Conservation (phyloP, 2,329 filamentous ascomycete genomes). For the Aureobasidium pullulans region DNA sequence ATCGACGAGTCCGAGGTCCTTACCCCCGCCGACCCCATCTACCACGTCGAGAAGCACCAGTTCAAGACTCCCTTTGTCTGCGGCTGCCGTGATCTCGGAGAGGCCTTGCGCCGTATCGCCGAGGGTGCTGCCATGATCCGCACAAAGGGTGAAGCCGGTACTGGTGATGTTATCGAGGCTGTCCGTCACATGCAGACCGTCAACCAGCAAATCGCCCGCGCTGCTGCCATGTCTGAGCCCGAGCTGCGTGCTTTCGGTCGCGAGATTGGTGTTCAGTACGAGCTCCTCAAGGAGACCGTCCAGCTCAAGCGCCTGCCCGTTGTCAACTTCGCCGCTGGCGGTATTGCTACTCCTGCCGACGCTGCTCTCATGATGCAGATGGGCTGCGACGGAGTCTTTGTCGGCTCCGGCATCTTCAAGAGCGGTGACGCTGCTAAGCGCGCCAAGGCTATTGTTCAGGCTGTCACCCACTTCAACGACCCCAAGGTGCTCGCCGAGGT, state of each 20-base stretch:
- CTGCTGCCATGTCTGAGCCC: conserved; percentile 56
- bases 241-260: conserved; percentile 74
- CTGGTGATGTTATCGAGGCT: conserved; percentile 93
- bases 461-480: conserved; percentile 84
- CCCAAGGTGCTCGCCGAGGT: conserved; percentile 79
- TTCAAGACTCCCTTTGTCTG: conserved; percentile 91
- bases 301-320: conserved; percentile 83
- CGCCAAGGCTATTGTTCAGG: conserved; percentile 89
- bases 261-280: conserved; percentile 70
- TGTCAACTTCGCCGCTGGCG: conserved; percentile 97
- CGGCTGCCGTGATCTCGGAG: conserved; percentile 87
- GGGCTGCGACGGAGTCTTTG: conserved; percentile 95
- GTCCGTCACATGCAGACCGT: conserved; percentile 94
- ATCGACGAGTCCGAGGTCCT: conserved; percentile 98
- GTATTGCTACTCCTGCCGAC: conserved; percentile 96
- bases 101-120: conserved; percentile 81
- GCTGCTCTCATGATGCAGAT: conserved; percentile 99
- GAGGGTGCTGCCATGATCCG: conserved; percentile 98
- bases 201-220: conserved; percentile 70
- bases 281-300: conserved; percentile 77
- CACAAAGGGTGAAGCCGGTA: conserved; percentile 96
- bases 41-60: conserved; percentile 82
- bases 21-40: conserved; percentile 81
- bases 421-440: conserved; percentile 82
- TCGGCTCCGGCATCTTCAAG: conserved; percentile 97